Evolutionary conservation across 2,329 filamentous ascomycete species (phyloP), one percentile per base, ranked within the genome.

Genomic region (Metarhizium album): DNA sequence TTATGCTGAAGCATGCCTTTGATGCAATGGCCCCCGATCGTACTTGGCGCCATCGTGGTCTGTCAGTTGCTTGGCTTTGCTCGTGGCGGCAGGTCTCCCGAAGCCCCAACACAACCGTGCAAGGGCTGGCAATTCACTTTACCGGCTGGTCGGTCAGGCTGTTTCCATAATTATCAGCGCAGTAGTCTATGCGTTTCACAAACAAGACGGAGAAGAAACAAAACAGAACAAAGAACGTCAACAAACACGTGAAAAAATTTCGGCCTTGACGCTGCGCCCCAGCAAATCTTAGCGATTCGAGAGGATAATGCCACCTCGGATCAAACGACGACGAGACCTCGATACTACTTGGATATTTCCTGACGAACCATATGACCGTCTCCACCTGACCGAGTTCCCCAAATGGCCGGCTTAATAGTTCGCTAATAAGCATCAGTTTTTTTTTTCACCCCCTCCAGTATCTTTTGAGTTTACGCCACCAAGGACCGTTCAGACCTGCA

Each of bases 401-500:
- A 43, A 24, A 43, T 23, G 40, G 6, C 20, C 22, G 22, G 40
- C n/a, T n/a, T n/a, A n/a, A n/a, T n/a, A n/a, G n/a, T 24, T 42
- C 35, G 22, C 29, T 38, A 7, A 42, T 6, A 6, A 14, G 16
- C 20, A 42, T 18, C n/a, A 42, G n/a, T 11, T 27, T 29, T 48
- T 24, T 37, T 3, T 35, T 13, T 3, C 46, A 42, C 20, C 24
- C 24, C 14, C 37, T 42, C n/a, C 13, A 29, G 35, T 27, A 13
- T 31, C 35, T 42, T 49, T 51, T 48, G 49, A 43, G 45, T 51
- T 51, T 48, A 29, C 49, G 45, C 49, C 49, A 51, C 40, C 23
- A n/a, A 29, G 29, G 29, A 33, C 46, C 46, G 31, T 29, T 43
- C 22, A 5, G 20, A 43, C 22, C 22, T 40, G 37, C n/a, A 40